Conservation (phyloP, 2,329 filamentous ascomycete genomes). For the Tolypocladium capitatum region DNA sequence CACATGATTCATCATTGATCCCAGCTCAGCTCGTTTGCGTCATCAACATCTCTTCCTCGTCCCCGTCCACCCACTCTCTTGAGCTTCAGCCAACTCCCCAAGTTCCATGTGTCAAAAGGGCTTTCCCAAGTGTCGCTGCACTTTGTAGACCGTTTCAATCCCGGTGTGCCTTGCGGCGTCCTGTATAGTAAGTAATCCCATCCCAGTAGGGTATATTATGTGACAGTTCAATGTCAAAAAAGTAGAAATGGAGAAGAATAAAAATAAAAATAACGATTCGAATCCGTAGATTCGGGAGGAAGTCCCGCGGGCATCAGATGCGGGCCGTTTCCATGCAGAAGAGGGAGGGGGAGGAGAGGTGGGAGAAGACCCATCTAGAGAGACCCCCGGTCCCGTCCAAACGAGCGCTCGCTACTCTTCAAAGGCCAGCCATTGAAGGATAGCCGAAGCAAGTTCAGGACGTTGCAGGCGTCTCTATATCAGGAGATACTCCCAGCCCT, state of each 20-base stretch:
- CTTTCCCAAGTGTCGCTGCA: conserved; percentile 2
- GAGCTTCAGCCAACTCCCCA: neutral
- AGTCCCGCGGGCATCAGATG: neutral
- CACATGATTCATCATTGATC: conserved; percentile 1
- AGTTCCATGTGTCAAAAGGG: neutral
- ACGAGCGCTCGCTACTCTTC: conserved; percentile 11
- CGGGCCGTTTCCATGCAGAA: neutral
- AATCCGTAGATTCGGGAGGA: neutral
- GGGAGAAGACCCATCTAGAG: conserved; percentile 1
- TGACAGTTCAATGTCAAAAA: conserved; percentile 9
- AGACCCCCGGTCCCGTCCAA: conserved; percentile 6
- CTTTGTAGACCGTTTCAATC: conserved; percentile 2
- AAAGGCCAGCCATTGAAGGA: conserved; percentile 24
- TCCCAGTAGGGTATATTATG: conserved; percentile 18
- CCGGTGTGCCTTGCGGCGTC: conserved; percentile 26
- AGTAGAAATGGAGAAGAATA: conserved; percentile 10
- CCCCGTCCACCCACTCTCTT: neutral
- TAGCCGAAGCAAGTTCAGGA: conserved; percentile 5
- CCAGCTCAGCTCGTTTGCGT: neutral
- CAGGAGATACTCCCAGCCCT: conserved; percentile 84
- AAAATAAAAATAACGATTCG: conserved; percentile 1
- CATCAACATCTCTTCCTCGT: neutral
- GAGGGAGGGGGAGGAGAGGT: neutral
- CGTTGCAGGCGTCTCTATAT: conserved; percentile 40
- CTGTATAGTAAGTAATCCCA: conserved; percentile 22